Evolutionary conservation across 1,284 basidiomycete species (phyloP).

Genomic region (Sphaerobolus stellatus): DNA sequence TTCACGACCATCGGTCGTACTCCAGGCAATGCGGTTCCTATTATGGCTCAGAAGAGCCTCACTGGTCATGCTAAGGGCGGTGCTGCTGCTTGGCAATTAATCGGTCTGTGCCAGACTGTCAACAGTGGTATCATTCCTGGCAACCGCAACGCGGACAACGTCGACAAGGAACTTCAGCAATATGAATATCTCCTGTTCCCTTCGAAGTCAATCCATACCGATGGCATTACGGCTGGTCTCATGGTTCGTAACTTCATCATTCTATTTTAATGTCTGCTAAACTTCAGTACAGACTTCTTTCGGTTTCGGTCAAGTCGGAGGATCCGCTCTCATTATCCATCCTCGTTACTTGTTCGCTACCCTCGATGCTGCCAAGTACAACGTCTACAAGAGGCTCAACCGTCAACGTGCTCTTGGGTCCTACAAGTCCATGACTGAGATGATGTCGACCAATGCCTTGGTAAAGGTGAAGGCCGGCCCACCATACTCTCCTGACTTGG

Average conservation of each 20-base stretch:
- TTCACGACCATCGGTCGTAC: constrained; percentile 87
- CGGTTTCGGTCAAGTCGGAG: constrained; percentile 99
- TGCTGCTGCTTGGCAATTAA: constrained; percentile 96
- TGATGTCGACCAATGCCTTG: constrained; percentile 90
- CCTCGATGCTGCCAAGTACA: constrained; percentile 72
- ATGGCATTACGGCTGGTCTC: constrained; percentile 86
- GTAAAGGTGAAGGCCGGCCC: constrained; percentile 96
- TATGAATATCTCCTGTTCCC: constrained; percentile 96
- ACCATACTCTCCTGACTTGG: constrained; percentile 87
- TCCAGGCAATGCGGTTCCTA: constrained; percentile 91
- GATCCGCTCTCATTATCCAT: constrained; percentile 85
- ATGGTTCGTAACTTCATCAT: constrained; percentile 51
- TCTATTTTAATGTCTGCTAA: constrained; percentile 19
- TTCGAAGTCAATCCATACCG: constrained; percentile 91
- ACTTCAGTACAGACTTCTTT: constrained; percentile 74
- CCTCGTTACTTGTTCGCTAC: constrained; percentile 90
- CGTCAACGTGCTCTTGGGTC: constrained; percentile 68
- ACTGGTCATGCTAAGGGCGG: constrained; percentile 97
- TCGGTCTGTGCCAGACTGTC: constrained; percentile 88
- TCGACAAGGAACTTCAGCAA: constrained; percentile 89
- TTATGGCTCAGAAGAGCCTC: constrained; percentile 96
- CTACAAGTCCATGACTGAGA: constrained; percentile 93
- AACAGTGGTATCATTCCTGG: constrained; percentile 91
- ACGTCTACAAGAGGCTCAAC: constrained; percentile 74
- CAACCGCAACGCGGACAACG: constrained; percentile 95